These are phyloP conservation scores for Boletus rubroflammeus DNA, from an alignment of 768 basidiomycete genomes.

Conservation along the genomic window DNA sequence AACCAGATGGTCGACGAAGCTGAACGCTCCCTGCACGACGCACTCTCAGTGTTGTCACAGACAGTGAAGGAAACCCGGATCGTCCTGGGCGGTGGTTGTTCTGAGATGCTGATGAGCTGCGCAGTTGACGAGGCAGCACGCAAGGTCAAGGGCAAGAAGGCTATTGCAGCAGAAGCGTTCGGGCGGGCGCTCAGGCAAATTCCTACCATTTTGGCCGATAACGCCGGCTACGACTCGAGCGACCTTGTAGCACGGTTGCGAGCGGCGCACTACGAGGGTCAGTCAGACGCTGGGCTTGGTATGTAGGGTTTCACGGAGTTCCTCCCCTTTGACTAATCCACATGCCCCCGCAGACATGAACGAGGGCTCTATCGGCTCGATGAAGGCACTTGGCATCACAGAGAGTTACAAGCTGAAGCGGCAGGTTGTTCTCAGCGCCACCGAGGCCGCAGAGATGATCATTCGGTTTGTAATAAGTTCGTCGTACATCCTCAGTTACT, in stretches of 20 bases:
- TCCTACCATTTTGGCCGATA: conserved; percentile 94
- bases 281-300: conserved; percentile 85
- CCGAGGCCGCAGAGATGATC: conserved; percentile 98
- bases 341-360: conserved; percentile 69
- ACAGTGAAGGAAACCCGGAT: conserved; percentile 96
- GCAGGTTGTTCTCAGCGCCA: conserved; percentile 91
- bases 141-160: conserved; percentile 89
- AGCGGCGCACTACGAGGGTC: conserved; percentile 92
- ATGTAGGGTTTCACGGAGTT: conserved; percentile 26
- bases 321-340: neutral
- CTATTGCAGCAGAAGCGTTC: conserved; percentile 92
- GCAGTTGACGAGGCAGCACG: conserved; percentile 87
- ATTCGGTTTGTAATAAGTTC: conserved; percentile 57
- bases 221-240: conserved; percentile 96
- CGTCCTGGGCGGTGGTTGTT: conserved; percentile 93
- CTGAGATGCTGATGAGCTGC: conserved; percentile 97
- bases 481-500: neutral
- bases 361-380: conserved; percentile 77
- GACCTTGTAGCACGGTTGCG: conserved; percentile 87
- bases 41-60: conserved; percentile 94
- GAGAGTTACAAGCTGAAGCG: conserved; percentile 98
- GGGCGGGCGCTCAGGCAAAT: conserved; percentile 87
- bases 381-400: conserved; percentile 84
- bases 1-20: conserved; percentile 99
- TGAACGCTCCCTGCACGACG: conserved; percentile 95